phyloP scores from a whole-genome alignment of 2,329 filamentous ascomycete genomes.

The Aaosphaeria arxii region DNA sequence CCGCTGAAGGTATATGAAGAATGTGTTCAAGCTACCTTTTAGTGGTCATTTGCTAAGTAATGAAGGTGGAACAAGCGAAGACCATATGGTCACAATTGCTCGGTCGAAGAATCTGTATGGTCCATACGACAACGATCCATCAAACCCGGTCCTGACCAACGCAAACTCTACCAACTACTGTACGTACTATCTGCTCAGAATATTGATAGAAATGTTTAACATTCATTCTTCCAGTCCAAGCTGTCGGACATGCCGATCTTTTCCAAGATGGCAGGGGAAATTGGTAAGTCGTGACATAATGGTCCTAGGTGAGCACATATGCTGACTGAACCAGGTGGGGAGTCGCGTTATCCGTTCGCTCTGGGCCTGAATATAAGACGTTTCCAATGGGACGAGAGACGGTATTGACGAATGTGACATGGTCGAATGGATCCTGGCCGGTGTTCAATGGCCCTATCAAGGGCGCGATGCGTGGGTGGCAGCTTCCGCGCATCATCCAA shows the following conservation, averaged over 20 bases:
- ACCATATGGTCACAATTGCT: constrained; percentile 37
- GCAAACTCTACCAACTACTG: constrained; percentile 37
- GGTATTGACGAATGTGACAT: constrained; percentile 23
- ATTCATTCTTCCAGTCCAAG: constrained; percentile 13
- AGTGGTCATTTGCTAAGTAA: not conserved
- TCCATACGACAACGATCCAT: constrained; percentile 33
- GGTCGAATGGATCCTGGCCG: constrained; percentile 43
- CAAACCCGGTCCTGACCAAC: constrained; percentile 40
- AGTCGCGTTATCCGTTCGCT: constrained; percentile 22
- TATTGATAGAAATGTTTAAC: constrained; percentile 2
- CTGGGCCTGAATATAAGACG: constrained; percentile 19
- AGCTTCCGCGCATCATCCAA: constrained; percentile 34
- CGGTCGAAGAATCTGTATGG: constrained; percentile 33
- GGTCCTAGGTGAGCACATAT: not conserved
- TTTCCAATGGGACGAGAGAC: constrained; percentile 30
- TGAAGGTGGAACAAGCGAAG: constrained; percentile 31
- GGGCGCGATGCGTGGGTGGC: constrained; percentile 45
- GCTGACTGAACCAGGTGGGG: constrained; percentile 13
- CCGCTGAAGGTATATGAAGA: constrained; percentile 28
- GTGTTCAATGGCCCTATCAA: constrained; percentile 38
- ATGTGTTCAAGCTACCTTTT: not conserved
- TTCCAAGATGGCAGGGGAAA: constrained; percentile 21
- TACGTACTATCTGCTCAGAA: constrained; percentile 5
- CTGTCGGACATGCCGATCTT: constrained; percentile 24
- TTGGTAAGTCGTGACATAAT: constrained; percentile 9